These are phyloP conservation scores for Salix purpurea DNA, from an alignment of 345 rosid species.

Conservation along the genomic window DNA sequence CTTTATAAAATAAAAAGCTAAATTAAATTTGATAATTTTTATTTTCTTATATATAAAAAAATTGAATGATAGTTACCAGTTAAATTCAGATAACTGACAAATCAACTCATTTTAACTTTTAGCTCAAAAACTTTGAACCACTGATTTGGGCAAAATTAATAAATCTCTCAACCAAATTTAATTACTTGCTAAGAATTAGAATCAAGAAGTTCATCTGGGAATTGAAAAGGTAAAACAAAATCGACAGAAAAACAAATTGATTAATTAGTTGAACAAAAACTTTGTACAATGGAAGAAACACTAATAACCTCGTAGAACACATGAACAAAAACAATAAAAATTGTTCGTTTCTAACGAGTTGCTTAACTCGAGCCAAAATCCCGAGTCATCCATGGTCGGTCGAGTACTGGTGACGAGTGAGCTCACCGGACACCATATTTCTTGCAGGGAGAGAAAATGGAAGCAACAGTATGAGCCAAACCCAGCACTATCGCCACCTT, in stretches of 20 bases:
- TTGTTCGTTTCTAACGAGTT: not conserved
- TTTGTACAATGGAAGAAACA: not conserved
- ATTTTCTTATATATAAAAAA: too few species aligned
- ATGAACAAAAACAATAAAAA: not conserved
- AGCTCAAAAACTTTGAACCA: too few species aligned
- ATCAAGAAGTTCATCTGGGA: not conserved
- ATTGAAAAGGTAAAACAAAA: not conserved
- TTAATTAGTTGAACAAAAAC: not conserved
- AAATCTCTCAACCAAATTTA: too few species aligned
- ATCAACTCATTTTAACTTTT: too few species aligned
- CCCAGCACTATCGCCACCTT: conserved; percentile 43
- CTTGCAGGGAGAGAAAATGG: conserved; percentile 28
- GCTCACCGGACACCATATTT: not conserved
- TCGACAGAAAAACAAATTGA: not conserved
- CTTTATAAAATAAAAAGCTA: too few species aligned
- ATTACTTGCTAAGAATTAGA: too few species aligned
- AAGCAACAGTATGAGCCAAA: conserved; percentile 45
- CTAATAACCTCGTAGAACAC: not conserved
- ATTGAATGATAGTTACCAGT: too few species aligned
- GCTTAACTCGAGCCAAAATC: not conserved
- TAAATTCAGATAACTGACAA: too few species aligned
- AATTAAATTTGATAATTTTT: too few species aligned
- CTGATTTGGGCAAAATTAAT: too few species aligned
- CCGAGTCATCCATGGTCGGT: not conserved
- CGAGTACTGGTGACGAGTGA: not conserved